These are phyloP conservation scores for Beta vulgaris DNA, from an alignment of 148 eudicot species.

Conservation along the genomic window DNA sequence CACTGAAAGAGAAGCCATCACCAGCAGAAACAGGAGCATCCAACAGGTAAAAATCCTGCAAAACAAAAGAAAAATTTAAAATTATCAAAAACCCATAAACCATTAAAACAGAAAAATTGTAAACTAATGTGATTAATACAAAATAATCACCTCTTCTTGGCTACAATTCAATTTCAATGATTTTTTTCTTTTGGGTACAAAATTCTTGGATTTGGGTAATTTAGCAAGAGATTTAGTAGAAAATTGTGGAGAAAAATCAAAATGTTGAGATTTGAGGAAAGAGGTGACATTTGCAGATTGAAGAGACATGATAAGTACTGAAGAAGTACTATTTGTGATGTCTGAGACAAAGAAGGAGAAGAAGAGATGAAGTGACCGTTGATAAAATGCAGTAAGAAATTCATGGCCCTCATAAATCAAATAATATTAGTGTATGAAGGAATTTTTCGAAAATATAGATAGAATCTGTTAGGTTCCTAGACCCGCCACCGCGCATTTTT, in stretches of 20 bases:
- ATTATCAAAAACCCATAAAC: background rate
- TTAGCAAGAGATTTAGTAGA: slow-evolving; percentile 23
- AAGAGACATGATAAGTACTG: slow-evolving; percentile 28
- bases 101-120: background rate
- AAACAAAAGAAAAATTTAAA: background rate
- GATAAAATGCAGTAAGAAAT: too few relatives aligned
- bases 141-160: slow-evolving; percentile 41
- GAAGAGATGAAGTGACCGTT: too few relatives aligned
- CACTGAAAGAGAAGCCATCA: slow-evolving; percentile 97
- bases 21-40: slow-evolving; percentile 90
- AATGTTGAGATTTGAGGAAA: slow-evolving; percentile 31
- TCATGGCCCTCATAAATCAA: too few relatives aligned
- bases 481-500: too few relatives aligned
- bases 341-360: background rate
- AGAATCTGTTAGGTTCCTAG: too few relatives aligned
- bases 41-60: slow-evolving; percentile 76
- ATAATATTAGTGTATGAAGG: too few relatives aligned
- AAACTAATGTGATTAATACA: background rate
- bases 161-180: slow-evolving; percentile 36
- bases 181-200: slow-evolving; percentile 23
- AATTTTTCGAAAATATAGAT: too few relatives aligned
- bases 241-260: slow-evolving; percentile 13
- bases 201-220: slow-evolving; percentile 21
- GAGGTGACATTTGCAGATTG: slow-evolving; percentile 23
- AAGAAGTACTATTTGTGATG: background rate